Conservation (phyloP, 2,329 filamentous ascomycete genomes). For the Cladophialophora immunda region DNA sequence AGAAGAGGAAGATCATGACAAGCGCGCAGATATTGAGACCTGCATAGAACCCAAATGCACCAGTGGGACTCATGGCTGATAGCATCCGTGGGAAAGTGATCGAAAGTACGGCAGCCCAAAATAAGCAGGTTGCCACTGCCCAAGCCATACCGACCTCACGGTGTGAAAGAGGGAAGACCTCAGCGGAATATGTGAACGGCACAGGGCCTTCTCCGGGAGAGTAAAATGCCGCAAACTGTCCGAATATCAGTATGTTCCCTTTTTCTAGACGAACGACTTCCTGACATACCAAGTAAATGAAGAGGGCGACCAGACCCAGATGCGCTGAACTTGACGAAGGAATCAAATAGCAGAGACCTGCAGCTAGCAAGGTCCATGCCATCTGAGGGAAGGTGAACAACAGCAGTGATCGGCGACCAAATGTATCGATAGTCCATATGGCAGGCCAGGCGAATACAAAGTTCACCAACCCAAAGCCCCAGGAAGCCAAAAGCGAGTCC, state of each 20-base stretch:
- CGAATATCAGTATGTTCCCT: not conserved
- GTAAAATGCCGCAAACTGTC: constrained; percentile 68
- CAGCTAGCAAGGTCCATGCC: constrained; percentile 71
- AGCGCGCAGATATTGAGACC: constrained; percentile 66
- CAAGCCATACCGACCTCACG: constrained; percentile 54
- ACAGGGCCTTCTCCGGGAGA: constrained; percentile 63
- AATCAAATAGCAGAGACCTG: constrained; percentile 68
- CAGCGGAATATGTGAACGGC: constrained; percentile 50
- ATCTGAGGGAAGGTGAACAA: constrained; percentile 74
- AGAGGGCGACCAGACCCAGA: constrained; percentile 65
- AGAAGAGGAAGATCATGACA: constrained; percentile 66
- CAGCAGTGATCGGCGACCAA: constrained; percentile 68
- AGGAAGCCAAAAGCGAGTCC: constrained; percentile 38
- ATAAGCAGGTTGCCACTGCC: constrained; percentile 47
- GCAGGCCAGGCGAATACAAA: constrained; percentile 41
- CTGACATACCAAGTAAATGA: constrained; percentile 62
- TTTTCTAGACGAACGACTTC: not conserved
- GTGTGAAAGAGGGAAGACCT: constrained; percentile 58
- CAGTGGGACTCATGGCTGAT: constrained; percentile 55
- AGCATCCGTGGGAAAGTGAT: constrained; percentile 56
- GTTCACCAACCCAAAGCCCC: constrained; percentile 41
- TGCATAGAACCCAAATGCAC: constrained; percentile 66
- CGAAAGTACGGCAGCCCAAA: constrained; percentile 51
- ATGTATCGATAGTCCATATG: constrained; percentile 70
- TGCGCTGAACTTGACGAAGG: constrained; percentile 52